A percentile compares a stretch with the other conserved stretches of the same genome.
Evolutionary conservation across 306 rosid species (phyloP).

Genomic region (Argentina anserina): DNA sequence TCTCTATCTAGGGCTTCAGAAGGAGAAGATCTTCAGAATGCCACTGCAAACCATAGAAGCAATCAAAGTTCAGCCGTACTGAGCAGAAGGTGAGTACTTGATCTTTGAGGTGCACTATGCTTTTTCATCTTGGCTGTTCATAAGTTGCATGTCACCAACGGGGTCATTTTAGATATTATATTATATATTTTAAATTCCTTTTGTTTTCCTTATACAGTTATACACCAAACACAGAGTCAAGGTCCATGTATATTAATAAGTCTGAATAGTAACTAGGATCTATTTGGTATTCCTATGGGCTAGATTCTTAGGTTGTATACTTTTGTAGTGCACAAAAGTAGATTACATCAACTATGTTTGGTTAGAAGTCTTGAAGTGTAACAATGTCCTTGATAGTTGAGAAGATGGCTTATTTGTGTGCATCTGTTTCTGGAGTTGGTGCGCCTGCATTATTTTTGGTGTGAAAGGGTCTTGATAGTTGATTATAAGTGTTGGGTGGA

Average conservation of each 20-base stretch:
- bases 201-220: neutral
- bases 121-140: neutral
- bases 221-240: neutral
- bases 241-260: neutral
- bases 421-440: neutral
- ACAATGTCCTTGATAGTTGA: neutral
- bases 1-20: conserved; percentile 63
- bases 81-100: conserved; percentile 66
- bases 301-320: neutral
- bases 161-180: no score
- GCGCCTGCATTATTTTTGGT: neutral
- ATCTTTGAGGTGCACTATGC: conserved; percentile 13
- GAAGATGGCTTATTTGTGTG: neutral
- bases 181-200: neutral
- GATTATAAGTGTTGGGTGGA: no score
- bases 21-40: conserved; percentile 58
- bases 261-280: no score
- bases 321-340: neutral
- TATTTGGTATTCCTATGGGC: neutral
- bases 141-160: conserved; percentile 8
- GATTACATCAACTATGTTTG: no score
- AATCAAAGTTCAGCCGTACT: conserved; percentile 43
- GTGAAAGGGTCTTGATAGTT: neutral
- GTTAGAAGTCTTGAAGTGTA: neutral
- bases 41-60: conserved; percentile 44